These are phyloP conservation scores for Zalaria sp. DNA, from an alignment of 2,329 filamentous ascomycete species.

Conservation along the genomic window DNA sequence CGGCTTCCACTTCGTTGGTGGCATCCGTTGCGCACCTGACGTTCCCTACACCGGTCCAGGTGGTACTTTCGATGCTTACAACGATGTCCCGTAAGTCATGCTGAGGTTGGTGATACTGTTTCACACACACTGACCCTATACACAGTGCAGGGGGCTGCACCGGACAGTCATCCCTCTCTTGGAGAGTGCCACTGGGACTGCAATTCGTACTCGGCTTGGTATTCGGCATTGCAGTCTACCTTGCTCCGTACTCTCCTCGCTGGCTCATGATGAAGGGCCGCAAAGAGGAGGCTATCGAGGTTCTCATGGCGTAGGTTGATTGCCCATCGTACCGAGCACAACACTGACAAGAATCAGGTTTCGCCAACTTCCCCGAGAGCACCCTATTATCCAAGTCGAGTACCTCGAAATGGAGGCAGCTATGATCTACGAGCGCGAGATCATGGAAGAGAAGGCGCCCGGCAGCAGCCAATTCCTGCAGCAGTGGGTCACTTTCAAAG, in stretches of 20 bases:
- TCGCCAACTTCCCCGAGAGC: constrained; percentile 9
- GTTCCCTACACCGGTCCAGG: not conserved
- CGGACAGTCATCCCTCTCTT: too few relatives aligned
- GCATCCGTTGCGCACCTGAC: constrained; percentile 1
- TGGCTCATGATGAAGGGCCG: constrained; percentile 14
- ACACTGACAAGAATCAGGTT: constrained; percentile 5
- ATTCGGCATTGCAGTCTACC: too few relatives aligned
- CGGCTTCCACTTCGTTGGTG: constrained; percentile 46
- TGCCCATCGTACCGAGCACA: too few relatives aligned
- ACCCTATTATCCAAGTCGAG: constrained; percentile 13
- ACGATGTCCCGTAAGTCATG: too few relatives aligned
- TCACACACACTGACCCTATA: too few relatives aligned
- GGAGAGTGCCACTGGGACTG: too few relatives aligned
- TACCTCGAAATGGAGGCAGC: constrained; percentile 16
- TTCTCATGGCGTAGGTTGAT: constrained; percentile 5
- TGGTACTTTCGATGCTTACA: constrained; percentile 1
- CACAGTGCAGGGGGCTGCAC: too few relatives aligned
- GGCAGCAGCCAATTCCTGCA: constrained; percentile 20
- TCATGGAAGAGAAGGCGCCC: constrained; percentile 8
- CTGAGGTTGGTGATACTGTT: too few relatives aligned
- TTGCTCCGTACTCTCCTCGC: constrained; percentile 11
- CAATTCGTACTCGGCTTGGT: too few relatives aligned
- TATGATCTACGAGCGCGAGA: constrained; percentile 13
- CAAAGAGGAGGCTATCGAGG: constrained; percentile 12
- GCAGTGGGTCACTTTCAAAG: constrained; percentile 4